Percentiles rank a stretch among this genome's conserved stretches.
Conservation (phyloP, 83 land plant genomes). For the Picea engelmannii region DNA sequence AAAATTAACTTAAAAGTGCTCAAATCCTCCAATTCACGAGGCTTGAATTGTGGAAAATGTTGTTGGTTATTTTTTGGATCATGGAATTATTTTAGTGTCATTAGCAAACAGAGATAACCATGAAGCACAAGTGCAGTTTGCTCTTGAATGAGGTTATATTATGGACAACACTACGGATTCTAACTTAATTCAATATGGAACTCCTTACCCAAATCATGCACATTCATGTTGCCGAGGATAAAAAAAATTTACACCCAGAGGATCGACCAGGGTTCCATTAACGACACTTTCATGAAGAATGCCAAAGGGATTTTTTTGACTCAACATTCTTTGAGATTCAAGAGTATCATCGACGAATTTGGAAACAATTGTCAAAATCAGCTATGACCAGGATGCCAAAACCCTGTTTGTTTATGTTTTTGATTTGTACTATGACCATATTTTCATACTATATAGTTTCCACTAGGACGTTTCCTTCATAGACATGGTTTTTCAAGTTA, state of each 20-base stretch:
- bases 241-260: slow-evolving; percentile 25
- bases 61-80: too few species aligned
- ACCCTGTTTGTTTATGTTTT: slow-evolving; percentile 87
- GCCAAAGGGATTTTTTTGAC: slow-evolving; percentile 43
- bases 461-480: slow-evolving; percentile 45
- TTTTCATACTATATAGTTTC: slow-evolving; percentile 80
- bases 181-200: too few species aligned
- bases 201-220: too few species aligned
- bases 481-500: too few species aligned
- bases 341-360: slow-evolving; percentile 68
- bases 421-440: slow-evolving; percentile 72
- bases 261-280: slow-evolving; percentile 64
- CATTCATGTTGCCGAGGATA: slow-evolving; percentile 4
- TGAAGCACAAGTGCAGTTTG: too few species aligned
- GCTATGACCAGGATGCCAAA: slow-evolving; percentile 35
- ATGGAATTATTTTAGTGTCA: too few species aligned
- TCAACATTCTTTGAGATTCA: slow-evolving; percentile 65
- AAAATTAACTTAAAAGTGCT: too few species aligned
- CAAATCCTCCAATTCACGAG: too few species aligned
- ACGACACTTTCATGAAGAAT: slow-evolving; percentile 60
- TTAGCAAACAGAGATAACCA: too few species aligned
- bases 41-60: too few species aligned
- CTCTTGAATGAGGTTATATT: too few species aligned
- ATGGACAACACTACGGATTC: not conserved
- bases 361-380: slow-evolving; percentile 36